phyloP scores from a whole-genome alignment of 208 protist genomes.

The Acanthamoeba culbertsoni region DNA sequence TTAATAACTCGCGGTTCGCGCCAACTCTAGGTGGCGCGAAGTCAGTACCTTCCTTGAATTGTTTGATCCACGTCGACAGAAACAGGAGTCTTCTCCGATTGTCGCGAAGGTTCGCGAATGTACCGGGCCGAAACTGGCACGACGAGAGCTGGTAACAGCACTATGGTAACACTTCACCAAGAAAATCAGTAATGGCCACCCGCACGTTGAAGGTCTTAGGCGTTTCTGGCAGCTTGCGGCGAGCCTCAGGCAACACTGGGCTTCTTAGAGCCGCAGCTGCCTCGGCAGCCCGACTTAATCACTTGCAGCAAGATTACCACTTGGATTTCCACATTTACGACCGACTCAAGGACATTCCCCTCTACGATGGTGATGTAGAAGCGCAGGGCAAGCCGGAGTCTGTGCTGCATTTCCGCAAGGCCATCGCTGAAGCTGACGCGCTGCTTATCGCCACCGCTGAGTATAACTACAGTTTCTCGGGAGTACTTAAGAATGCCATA shows the following conservation, averaged over 20 bases:
- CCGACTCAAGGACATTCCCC: not conserved
- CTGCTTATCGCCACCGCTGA: constrained; percentile 11
- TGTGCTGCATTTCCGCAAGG: not conserved
- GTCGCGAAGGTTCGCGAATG: too few relatives aligned
- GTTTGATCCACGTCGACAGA: too few relatives aligned
- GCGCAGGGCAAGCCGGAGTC: not conserved
- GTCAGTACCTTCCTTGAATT: too few relatives aligned
- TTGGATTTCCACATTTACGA: constrained; percentile 3
- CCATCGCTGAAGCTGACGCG: constrained; percentile 25
- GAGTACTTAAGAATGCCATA: constrained; percentile 28
- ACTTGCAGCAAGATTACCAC: not conserved
- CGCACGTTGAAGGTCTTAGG: not conserved
- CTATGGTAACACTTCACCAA: too few relatives aligned
- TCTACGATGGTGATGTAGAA: constrained; percentile 7
- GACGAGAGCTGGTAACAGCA: too few relatives aligned
- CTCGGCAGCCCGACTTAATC: not conserved
- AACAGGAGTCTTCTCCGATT: too few relatives aligned
- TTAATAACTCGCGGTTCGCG: too few relatives aligned
- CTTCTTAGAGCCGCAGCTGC: not conserved
- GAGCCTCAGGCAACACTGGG: not conserved
- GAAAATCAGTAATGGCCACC: not conserved
- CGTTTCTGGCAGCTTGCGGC: not conserved
- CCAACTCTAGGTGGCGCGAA: too few relatives aligned
- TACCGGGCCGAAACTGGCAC: too few relatives aligned
- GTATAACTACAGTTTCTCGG: constrained; percentile 41